Evolutionary conservation across 257 asterid species (phyloP).

Genomic region (Fraxinus anomala): DNA sequence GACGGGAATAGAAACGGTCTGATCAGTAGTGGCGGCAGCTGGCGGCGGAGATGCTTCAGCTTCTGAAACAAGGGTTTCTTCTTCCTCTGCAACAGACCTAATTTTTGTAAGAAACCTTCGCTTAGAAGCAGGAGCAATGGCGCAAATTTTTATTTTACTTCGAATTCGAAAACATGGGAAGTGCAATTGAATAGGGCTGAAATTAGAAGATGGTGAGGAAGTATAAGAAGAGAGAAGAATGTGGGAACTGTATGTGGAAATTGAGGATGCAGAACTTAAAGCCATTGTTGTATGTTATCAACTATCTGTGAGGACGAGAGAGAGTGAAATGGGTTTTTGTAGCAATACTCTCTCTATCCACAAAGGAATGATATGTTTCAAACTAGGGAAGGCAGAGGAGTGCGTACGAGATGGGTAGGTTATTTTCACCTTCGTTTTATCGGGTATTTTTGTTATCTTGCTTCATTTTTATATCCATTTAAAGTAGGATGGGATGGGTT

Average conservation of each 20-base stretch:
- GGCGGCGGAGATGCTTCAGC: slow-evolving; percentile 35
- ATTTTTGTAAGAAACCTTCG: slow-evolving; percentile 18
- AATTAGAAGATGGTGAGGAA: slow-evolving; percentile 22
- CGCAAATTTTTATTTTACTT: slow-evolving; percentile 20
- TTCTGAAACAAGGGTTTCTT: slow-evolving; percentile 35
- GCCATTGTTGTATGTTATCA: slow-evolving; percentile 41
- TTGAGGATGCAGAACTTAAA: slow-evolving; percentile 46
- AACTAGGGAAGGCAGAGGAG: too few relatives aligned
- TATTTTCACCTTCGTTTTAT: too few relatives aligned
- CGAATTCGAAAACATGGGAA: slow-evolving; percentile 28
- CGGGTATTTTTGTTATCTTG: too few relatives aligned
- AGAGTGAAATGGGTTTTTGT: background rate
- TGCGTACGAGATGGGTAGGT: too few relatives aligned
- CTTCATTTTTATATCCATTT: too few relatives aligned
- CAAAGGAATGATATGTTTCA: background rate
- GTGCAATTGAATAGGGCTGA: slow-evolving; percentile 24
- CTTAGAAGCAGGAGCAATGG: slow-evolving; percentile 30
- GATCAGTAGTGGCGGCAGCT: slow-evolving; percentile 34
- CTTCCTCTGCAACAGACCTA: slow-evolving; percentile 55
- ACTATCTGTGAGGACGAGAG: background rate
- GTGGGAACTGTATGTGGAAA: slow-evolving; percentile 30
- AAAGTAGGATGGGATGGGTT: too few relatives aligned
- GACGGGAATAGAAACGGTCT: slow-evolving; percentile 75
- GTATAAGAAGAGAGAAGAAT: slow-evolving; percentile 20
- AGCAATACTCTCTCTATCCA: background rate